phyloP scores from a whole-genome alignment of 2,329 filamentous ascomycete genomes.

The Alternaria sp. region DNA sequence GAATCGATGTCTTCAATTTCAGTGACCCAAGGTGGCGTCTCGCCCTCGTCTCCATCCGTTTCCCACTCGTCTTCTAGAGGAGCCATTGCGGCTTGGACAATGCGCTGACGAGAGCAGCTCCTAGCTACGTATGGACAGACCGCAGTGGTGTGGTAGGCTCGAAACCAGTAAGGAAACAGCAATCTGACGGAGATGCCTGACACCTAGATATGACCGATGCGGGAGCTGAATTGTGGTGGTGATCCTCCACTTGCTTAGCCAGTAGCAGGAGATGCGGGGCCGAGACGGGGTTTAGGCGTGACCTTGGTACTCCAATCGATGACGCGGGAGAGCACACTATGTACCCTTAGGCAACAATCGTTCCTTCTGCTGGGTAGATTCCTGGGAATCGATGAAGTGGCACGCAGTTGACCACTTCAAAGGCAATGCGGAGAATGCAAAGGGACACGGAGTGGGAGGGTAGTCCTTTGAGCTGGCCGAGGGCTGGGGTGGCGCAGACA shows the following conservation, averaged over 20 bases:
- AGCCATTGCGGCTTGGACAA: slow-evolving; percentile 29
- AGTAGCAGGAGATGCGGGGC: slow-evolving; percentile 42
- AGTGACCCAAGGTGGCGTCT: neutral
- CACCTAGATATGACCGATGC: slow-evolving; percentile 18
- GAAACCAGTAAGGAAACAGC: slow-evolving; percentile 14
- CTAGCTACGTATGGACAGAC: slow-evolving; percentile 14
- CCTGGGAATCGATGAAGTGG: neutral
- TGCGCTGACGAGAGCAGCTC: slow-evolving; percentile 29
- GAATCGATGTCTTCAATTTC: slow-evolving; percentile 2
- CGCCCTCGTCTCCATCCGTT: slow-evolving; percentile 12
- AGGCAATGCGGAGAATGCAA: slow-evolving; percentile 3
- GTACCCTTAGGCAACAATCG: neutral
- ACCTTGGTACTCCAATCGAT: slow-evolving; percentile 30
- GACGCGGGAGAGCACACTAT: slow-evolving; percentile 26
- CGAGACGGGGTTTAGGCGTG: slow-evolving; percentile 34
- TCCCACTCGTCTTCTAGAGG: slow-evolving; percentile 12
- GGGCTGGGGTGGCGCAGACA: slow-evolving; percentile 33
- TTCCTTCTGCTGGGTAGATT: neutral
- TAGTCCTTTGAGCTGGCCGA: slow-evolving; percentile 11
- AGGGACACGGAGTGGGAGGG: slow-evolving; percentile 9
- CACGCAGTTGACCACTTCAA: neutral
- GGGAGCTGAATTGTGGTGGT: slow-evolving; percentile 26
- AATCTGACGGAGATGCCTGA: slow-evolving; percentile 14
- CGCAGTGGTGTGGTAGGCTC: slow-evolving; percentile 26
- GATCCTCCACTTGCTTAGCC: slow-evolving; percentile 28